Evolutionary conservation across 1,139 yeast genomes (phyloP), one percentile per base, ranked within the genome.

Genomic region (Debaryomyces robertsiae): DNA sequence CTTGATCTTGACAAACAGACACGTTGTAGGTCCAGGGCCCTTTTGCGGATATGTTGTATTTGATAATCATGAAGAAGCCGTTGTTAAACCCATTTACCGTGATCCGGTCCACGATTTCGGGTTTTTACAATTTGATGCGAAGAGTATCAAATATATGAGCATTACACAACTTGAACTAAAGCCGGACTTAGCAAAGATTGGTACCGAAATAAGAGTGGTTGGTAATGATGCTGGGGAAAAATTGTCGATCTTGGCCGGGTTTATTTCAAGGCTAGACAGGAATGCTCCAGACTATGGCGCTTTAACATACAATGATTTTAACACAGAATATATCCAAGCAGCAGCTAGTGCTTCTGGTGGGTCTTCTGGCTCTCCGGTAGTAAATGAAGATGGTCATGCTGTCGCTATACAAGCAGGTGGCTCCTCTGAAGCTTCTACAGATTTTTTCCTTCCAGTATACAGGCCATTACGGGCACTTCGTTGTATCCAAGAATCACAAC

Each of bases 211-310:
- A 53, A 76, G 96, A 58, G 96, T 91, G 27, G 91, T 90, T 33
- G 97, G 97, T 70, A 91, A 91, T 62, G 97, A 91, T 67, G 95
- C 96, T 5, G 97, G 97, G 57, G 97, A 91, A 61, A 90, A 90
- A 62, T 70, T 91, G 41, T 84, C 95, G 36, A 91, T 91, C 55
- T 68, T 90, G 49, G 81, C 95, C 2, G 97, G 97, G 25, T 88
- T 90, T 60, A 90, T 91, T 40, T 84, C 95, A 35, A 79, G 97
- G 62, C 66, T 90, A 45, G 97, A 91, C 63, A 81, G 97, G 70
- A 89, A 90, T 59, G 95, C 97, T 3, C 98, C 98, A 2, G 95
- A 87, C 48, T 91, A 91, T 60, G 97, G 97, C 32, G 82, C 81
- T 14, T 69, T 86, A 53, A 82, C 94, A n/a, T 91, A 90, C 60